phyloP scores from a whole-genome alignment of 805 yeast genomes.

The Saccharomycopsis sp. region DNA sequence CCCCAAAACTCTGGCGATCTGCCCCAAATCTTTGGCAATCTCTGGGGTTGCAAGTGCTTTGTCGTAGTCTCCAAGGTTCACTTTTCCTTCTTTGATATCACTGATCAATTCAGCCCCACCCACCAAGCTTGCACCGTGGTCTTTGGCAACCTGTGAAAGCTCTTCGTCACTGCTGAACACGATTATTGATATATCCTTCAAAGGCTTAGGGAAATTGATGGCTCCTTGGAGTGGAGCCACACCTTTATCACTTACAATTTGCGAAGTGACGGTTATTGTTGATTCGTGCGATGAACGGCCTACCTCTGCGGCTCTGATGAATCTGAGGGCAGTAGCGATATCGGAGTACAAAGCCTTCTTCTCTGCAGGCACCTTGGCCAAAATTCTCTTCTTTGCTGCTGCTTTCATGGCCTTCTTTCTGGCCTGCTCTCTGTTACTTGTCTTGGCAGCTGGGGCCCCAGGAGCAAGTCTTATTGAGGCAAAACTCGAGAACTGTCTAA shows the following conservation, averaged over 20 bases:
- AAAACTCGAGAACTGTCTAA: not conserved
- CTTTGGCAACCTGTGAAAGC: conserved; percentile 44
- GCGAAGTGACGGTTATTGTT: conserved; percentile 58
- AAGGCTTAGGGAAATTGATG: conserved; percentile 64
- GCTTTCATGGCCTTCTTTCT: conserved; percentile 28
- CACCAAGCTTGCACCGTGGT: conserved; percentile 54
- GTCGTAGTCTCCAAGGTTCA: conserved; percentile 50
- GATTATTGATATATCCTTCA: conserved; percentile 56
- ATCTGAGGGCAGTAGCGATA: conserved; percentile 65
- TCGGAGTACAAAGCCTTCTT: conserved; percentile 61
- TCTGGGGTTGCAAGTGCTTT: conserved; percentile 84
- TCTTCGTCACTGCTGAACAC: conserved; percentile 60
- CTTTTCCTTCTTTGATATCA: conserved; percentile 43
- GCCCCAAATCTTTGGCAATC: conserved; percentile 50
- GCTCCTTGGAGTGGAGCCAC: conserved; percentile 68
- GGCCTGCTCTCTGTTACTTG: conserved; percentile 28
- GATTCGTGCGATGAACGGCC: conserved; percentile 73
- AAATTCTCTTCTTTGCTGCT: conserved; percentile 26
- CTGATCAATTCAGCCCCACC: conserved; percentile 73
- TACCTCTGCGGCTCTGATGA: conserved; percentile 82
- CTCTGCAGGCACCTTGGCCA: conserved; percentile 39
- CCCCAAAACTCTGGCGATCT: conserved; percentile 76
- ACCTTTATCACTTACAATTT: conserved; percentile 68
- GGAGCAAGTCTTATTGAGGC: not conserved
- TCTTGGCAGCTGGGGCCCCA: conserved; percentile 5